These are phyloP conservation scores for Sinapis alba DNA, from an alignment of 441 rosid species.

Conservation along the genomic window DNA sequence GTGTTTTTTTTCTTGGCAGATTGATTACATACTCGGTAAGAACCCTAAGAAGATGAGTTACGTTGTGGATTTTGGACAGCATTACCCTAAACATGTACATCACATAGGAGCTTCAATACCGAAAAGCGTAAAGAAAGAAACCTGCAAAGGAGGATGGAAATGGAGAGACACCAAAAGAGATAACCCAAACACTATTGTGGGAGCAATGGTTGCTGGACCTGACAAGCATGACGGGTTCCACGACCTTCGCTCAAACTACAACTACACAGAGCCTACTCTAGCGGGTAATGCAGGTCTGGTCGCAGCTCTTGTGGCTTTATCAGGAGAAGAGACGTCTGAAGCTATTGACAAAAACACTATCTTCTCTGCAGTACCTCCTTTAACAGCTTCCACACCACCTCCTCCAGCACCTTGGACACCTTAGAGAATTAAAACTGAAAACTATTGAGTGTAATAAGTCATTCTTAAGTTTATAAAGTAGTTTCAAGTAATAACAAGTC, in stretches of 20 bases:
- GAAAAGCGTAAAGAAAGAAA: conserved; percentile 58
- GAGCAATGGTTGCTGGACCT: conserved; percentile 97
- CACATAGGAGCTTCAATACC: conserved; percentile 88
- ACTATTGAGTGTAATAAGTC: conserved; percentile 15
- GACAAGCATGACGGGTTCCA: conserved; percentile 77
- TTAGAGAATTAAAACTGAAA: conserved; percentile 33
- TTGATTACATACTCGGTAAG: conserved; percentile 79
- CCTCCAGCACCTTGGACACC: conserved; percentile 98
- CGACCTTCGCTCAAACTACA: conserved; percentile 76
- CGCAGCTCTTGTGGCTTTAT: conserved; percentile 80
- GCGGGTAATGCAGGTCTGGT: conserved; percentile 85
- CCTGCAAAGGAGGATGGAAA: conserved; percentile 85
- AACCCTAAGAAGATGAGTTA: conserved; percentile 90
- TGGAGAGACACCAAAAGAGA: conserved; percentile 69
- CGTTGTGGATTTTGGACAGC: conserved; percentile 75
- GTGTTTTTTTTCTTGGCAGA: conserved; percentile 38
- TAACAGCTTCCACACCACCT: conserved; percentile 81
- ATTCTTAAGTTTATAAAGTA: background rate
- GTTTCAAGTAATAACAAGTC: background rate
- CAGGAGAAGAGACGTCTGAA: conserved; percentile 50
- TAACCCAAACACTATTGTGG: conserved; percentile 66
- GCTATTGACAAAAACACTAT: conserved; percentile 80
- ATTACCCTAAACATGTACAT: conserved; percentile 72
- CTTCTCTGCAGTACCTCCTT: conserved; percentile 79
- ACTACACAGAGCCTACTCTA: conserved; percentile 85